Conservation (phyloP, 345 rosid genomes). For the Draba incana region DNA sequence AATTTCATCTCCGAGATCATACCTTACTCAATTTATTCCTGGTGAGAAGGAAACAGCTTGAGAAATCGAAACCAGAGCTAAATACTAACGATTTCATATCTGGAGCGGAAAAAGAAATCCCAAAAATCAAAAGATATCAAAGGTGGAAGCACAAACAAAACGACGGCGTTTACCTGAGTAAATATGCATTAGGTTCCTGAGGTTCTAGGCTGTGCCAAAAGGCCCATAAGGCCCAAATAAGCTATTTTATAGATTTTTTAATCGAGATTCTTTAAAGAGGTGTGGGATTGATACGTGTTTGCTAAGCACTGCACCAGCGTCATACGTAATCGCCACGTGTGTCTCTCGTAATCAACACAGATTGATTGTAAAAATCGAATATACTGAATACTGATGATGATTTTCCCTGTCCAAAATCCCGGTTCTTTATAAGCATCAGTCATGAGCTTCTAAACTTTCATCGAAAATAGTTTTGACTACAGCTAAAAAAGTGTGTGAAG, state of each 20-base stretch:
- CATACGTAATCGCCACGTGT: conserved; percentile 28
- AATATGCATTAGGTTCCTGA: neutral
- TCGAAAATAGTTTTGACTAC: neutral
- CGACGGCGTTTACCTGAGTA: neutral
- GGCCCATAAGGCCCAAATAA: conserved; percentile 21
- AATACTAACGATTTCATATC: conserved; percentile 25
- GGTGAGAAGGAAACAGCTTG: neutral
- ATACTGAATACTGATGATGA: conserved; percentile 3
- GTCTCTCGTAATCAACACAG: neutral
- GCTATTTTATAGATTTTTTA: neutral
- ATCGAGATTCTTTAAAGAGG: neutral
- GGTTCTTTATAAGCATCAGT: neutral
- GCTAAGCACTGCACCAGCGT: neutral
- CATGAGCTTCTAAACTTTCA: neutral
- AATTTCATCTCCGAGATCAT: neutral
- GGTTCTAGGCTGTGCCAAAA: neutral
- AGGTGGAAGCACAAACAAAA: conserved; percentile 8
- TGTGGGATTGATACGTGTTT: conserved; percentile 14
- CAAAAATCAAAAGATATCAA: conserved; percentile 5
- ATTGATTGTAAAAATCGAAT: neutral
- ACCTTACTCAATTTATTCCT: conserved; percentile 21
- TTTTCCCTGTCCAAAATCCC: neutral
- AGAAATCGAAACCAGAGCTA: conserved; percentile 23
- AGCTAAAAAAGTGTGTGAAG: neutral
- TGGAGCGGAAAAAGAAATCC: conserved; percentile 32